Evolutionary conservation across 176 grass and related monocot species (phyloP).

Genomic region (Musa acuminata): DNA sequence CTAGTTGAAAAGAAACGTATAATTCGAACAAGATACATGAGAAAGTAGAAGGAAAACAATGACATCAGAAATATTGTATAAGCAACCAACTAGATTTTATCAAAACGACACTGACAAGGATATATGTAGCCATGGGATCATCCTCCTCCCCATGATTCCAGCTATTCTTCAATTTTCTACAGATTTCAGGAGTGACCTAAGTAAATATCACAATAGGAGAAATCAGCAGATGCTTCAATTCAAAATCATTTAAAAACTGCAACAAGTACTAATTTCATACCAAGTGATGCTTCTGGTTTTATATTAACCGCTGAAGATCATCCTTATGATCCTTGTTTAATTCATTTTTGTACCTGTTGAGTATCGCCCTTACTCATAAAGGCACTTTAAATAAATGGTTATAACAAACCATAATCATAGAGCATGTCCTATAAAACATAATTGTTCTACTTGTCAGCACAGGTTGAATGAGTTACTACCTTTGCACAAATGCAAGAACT

Average conservation of each 20-base stretch:
- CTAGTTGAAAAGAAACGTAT: too few relatives aligned
- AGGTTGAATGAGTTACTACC: constrained; percentile 29
- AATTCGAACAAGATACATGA: too few relatives aligned
- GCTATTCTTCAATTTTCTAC: constrained; percentile 55
- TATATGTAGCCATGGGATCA: constrained; percentile 35
- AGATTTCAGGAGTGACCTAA: constrained; percentile 88
- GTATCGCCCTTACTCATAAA: constrained; percentile 4
- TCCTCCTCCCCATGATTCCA: constrained; percentile 46
- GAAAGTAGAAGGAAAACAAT: neutral
- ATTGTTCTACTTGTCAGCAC: neutral
- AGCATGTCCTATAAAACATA: neutral
- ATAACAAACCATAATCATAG: neutral
- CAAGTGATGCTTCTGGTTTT: constrained; percentile 90
- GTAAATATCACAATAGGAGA: neutral
- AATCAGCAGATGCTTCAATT: neutral
- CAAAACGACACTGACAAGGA: neutral
- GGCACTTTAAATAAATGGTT: neutral
- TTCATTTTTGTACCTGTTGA: constrained; percentile 74
- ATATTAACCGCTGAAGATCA: constrained; percentile 46
- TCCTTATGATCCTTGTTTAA: constrained; percentile 75
- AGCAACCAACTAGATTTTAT: neutral
- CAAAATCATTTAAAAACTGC: neutral
- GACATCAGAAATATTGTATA: neutral
- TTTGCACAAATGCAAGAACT: constrained; percentile 86
- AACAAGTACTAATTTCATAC: constrained; percentile 21